Evolutionary conservation across 2,329 filamentous ascomycete genomes (phyloP).

Genomic region (Tetracladium maxilliforme): DNA sequence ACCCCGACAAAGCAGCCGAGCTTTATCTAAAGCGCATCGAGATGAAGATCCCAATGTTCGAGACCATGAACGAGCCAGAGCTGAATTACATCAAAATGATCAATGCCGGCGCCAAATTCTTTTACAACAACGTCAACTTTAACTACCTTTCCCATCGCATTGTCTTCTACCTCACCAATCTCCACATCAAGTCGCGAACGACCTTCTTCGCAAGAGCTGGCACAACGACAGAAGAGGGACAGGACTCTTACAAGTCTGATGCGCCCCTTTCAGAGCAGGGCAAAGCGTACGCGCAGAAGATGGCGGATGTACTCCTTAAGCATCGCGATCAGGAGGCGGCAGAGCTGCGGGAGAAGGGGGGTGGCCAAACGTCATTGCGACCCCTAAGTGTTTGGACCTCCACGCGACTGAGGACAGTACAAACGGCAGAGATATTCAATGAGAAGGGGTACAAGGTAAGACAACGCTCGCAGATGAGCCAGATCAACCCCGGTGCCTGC

Average conservation of each 20-base stretch:
- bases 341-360: constrained; percentile 52
- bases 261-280: constrained; percentile 72
- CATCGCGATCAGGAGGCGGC: constrained; percentile 74
- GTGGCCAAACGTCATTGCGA: constrained; percentile 52
- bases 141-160: constrained; percentile 94
- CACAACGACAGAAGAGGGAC: constrained; percentile 69
- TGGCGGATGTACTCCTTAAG: constrained; percentile 69
- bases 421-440: constrained; percentile 74
- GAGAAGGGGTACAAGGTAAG: constrained; percentile 71
- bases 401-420: constrained; percentile 75
- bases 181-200: constrained; percentile 89
- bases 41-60: constrained; percentile 85
- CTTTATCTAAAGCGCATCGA: constrained; percentile 85
- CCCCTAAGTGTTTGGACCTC: constrained; percentile 91
- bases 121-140: constrained; percentile 95
- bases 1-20: constrained; percentile 78
- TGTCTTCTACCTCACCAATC: constrained; percentile 93
- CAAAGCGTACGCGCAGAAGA: constrained; percentile 64
- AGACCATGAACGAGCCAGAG: constrained; percentile 89
- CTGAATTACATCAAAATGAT: constrained; percentile 99
- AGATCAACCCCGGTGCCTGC: constrained; percentile 91
- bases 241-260: constrained; percentile 88
- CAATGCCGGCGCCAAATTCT: constrained; percentile 83
- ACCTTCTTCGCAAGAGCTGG: constrained; percentile 90
- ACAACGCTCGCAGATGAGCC: constrained; percentile 91